These are phyloP conservation scores for Geotrichum phurueaensis DNA, from an alignment of 1,139 yeast species.

Conservation along the genomic window DNA sequence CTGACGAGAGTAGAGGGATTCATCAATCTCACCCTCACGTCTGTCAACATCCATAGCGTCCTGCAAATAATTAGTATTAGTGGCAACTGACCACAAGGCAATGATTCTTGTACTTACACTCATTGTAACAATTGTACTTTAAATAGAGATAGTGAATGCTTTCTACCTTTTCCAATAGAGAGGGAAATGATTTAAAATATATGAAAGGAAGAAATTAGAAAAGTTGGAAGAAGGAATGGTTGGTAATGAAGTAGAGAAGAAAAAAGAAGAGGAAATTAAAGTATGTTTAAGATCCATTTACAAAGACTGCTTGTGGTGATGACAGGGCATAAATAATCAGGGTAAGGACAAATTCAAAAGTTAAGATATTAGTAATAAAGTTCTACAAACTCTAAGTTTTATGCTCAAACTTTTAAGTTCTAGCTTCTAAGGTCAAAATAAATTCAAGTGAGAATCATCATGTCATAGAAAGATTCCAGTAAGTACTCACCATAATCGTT, in stretches of 20 bases:
- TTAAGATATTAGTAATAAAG: not conserved
- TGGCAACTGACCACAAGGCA: not conserved
- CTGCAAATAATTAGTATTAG: conserved; percentile 4
- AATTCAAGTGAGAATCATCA: not conserved
- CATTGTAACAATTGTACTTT: not conserved
- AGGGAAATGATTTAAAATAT: not conserved
- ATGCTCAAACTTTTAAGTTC: not conserved
- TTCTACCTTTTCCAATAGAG: not conserved
- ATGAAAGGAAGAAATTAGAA: not conserved
- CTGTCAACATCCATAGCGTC: conserved; percentile 17
- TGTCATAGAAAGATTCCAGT: not conserved
- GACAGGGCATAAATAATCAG: not conserved
- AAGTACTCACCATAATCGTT: not conserved
- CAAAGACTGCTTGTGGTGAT: not conserved
- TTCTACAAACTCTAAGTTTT: not conserved
- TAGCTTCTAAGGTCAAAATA: not conserved
- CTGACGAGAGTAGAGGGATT: conserved; percentile 19
- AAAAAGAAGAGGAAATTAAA: not conserved
- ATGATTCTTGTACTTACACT: conserved; percentile 5
- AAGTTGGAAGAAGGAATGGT: not conserved
- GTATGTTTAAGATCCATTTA: not conserved
- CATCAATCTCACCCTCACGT: conserved; percentile 19
- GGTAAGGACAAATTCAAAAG: not conserved
- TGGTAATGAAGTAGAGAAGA: not conserved
- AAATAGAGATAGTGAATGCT: not conserved